phyloP scores from a whole-genome alignment of 2,329 filamentous ascomycete genomes.

The Penicillium sp. region DNA sequence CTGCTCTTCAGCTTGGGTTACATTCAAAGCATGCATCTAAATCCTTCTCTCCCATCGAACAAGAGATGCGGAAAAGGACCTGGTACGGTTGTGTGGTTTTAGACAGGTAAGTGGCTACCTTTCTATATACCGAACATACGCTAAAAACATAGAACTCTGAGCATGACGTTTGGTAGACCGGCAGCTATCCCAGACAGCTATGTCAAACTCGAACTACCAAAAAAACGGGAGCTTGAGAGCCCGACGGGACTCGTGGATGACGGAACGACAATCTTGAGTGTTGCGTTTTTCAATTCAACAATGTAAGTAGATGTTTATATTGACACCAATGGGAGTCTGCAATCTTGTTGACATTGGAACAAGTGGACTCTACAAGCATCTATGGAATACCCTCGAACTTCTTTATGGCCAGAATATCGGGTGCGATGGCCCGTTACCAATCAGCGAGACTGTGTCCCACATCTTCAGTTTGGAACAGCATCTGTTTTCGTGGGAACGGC shows the following conservation, averaged over 20 bases:
- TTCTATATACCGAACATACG: neutral
- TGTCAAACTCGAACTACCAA: slow-evolving; percentile 42
- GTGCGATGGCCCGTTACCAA: slow-evolving; percentile 25
- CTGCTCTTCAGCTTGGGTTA: slow-evolving; percentile 53
- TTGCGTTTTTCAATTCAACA: slow-evolving; percentile 24
- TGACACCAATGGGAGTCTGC: neutral
- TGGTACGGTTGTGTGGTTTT: slow-evolving; percentile 54
- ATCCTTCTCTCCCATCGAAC: slow-evolving; percentile 43
- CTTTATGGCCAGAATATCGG: slow-evolving; percentile 50
- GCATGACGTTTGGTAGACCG: slow-evolving; percentile 55
- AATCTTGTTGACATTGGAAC: neutral
- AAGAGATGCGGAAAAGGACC: slow-evolving; percentile 49
- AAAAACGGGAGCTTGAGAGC: slow-evolving; percentile 8
- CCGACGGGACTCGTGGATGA: neutral
- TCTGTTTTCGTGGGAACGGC: slow-evolving; percentile 18
- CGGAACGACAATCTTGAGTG: slow-evolving; percentile 2
- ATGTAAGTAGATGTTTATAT: slow-evolving; percentile 18
- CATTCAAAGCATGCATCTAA: slow-evolving; percentile 46
- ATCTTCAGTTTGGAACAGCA: slow-evolving; percentile 31
- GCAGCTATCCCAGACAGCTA: slow-evolving; percentile 48
- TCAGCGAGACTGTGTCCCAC: slow-evolving; percentile 33
- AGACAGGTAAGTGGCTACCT: slow-evolving; percentile 38
- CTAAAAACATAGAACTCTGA: slow-evolving; percentile 39
- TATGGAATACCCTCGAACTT: slow-evolving; percentile 39
- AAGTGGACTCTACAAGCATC: slow-evolving; percentile 33